A percentile compares a stretch with the other conserved stretches of the same genome.
These are phyloP conservation scores for Megacollybia marginata DNA, from an alignment of 768 basidiomycete genomes.

Conservation along the genomic window DNA sequence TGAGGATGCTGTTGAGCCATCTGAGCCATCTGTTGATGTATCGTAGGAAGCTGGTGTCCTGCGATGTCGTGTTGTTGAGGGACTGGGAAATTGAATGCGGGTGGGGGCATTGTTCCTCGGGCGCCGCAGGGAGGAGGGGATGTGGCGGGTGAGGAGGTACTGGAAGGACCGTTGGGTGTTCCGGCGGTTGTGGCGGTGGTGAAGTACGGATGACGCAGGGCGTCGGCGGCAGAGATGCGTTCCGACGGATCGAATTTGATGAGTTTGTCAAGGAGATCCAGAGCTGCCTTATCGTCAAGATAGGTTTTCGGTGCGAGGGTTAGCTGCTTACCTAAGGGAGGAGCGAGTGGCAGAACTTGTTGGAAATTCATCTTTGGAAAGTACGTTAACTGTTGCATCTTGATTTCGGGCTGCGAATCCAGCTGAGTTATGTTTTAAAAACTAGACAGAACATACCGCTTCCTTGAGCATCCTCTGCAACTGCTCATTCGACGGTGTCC, in stretches of 20 bases:
- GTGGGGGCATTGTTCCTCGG: too few species aligned
- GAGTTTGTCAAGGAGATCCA: conserved; percentile 89
- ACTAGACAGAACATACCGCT: conserved; percentile 59
- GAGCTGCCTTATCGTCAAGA: conserved; percentile 38
- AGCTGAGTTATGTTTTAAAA: conserved; percentile 1
- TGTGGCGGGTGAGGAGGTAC: too few species aligned
- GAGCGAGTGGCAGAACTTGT: conserved; percentile 79
- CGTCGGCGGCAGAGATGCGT: conserved; percentile 86
- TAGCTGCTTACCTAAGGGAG: conserved; percentile 57
- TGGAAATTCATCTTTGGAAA: conserved; percentile 79
- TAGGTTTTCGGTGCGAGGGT: neutral
- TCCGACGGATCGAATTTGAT: conserved; percentile 94
- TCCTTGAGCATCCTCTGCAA: conserved; percentile 85
- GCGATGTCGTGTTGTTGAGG: too few species aligned
- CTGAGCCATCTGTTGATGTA: too few species aligned
- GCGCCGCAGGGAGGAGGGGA: too few species aligned
- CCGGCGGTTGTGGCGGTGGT: too few species aligned
- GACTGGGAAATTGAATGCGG: too few species aligned
- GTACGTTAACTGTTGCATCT: conserved; percentile 76
- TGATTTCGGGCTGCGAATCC: conserved; percentile 66
- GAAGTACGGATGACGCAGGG: conserved; percentile 90
- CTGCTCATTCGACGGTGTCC: conserved; percentile 85
- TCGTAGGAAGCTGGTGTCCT: too few species aligned
- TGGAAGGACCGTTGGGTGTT: too few species aligned
- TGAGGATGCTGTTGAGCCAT: too few species aligned